Evolutionary conservation across 2,329 filamentous ascomycete species (phyloP), one percentile per base, ranked within the genome.

Genomic region (Proliferodiscus dingleyae): DNA sequence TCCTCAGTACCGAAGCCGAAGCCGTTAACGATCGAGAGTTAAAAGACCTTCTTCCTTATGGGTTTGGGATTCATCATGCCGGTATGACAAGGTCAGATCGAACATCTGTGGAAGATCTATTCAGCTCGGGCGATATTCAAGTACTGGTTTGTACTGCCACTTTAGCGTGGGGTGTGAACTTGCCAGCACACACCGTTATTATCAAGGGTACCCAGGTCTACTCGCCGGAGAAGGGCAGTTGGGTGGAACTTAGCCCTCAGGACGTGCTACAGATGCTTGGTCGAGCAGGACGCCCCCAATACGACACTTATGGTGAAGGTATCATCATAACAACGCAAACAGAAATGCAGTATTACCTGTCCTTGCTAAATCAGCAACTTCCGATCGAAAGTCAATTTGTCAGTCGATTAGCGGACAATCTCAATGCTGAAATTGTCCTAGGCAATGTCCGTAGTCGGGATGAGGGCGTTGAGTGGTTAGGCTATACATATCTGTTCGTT

Each of bases 161-260:
- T n/a, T 74, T 98, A 43, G 93, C 93, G 19, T 98, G 93, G 93
- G 93, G 93, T 80, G 93, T 98, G 63, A 98, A 98, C 67, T 71
- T 98, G 62, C 93, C 93, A 4, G 93, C 93, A 2, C 93, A 98
- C 63, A 97, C 93, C 1, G 93, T 98, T 61, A 91, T 98, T 63
- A 98, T 98, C 73, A 98, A 98, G 69, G 93, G 93, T 45, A 98
- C 93, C 1, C 89, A 95, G 62, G 85, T 98, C 16, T 98, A 98
- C 69, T 97, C 93, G 0, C 93, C 93, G 0, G 93, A 98, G 65
- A 97, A 96, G 71, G 93, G 93, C 71, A 93, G 87, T 66, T 98
- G 93, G 91, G 90, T 98, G 16, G 94, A 98, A 65, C 70, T 98
- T 43, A 96, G 90, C 61, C 93, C 93, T 10, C 93, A 98, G 65